These are phyloP conservation scores for Anthostomella pinea DNA, from an alignment of 2,329 filamentous ascomycete species.

Conservation along the genomic window DNA sequence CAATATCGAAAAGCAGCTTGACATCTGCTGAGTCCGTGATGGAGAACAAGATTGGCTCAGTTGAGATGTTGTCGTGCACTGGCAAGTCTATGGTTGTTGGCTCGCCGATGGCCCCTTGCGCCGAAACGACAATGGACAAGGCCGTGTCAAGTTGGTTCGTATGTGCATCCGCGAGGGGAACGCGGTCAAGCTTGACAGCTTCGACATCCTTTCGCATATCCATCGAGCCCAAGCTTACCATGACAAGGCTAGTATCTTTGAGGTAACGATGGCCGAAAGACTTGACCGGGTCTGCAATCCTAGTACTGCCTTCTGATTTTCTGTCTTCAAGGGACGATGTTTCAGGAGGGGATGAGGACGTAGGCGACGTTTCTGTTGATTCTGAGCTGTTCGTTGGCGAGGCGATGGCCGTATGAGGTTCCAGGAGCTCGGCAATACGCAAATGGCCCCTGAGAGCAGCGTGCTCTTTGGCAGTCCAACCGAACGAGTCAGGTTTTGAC, in stretches of 20 bases:
- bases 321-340: constrained; percentile 61
- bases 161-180: constrained; percentile 84
- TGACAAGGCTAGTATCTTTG: constrained; percentile 80
- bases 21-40: constrained; percentile 75
- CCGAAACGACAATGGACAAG: constrained; percentile 85
- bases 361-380: constrained; percentile 23
- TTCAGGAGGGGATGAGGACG: constrained; percentile 44
- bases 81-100: constrained; percentile 88
- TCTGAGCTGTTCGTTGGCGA: constrained; percentile 30
- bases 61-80: constrained; percentile 89
- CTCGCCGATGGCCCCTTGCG: constrained; percentile 80
- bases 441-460: constrained; percentile 87
- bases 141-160: constrained; percentile 92
- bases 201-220: constrained; percentile 80
- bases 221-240: constrained; percentile 93
- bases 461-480: constrained; percentile 93
- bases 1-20: constrained; percentile 88
- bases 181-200: constrained; percentile 82
- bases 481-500: constrained; percentile 75
- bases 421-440: constrained; percentile 69
- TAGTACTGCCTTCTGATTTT: constrained; percentile 49
- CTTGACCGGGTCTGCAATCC: constrained; percentile 76
- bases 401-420: constrained; percentile 43
- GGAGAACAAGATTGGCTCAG: constrained; percentile 88
- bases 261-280: constrained; percentile 95